Evolutionary conservation across 2,329 filamentous ascomycete species (phyloP).

Genomic region (Ophiostoma perfectum): DNA sequence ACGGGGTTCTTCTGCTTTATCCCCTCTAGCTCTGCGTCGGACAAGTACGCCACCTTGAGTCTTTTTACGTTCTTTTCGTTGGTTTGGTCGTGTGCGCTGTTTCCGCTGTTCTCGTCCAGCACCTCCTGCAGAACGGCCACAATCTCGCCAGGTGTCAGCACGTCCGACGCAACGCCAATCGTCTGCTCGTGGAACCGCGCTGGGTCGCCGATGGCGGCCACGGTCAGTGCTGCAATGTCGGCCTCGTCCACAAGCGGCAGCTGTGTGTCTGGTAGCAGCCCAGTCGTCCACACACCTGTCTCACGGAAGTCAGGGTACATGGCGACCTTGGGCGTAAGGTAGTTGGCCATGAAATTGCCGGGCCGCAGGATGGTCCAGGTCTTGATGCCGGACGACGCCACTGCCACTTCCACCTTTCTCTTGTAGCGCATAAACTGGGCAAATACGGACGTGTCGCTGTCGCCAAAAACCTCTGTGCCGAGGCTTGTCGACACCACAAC

Average conservation of each 20-base stretch:
- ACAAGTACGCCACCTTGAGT: not conserved
- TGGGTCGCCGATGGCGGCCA: slow-evolving; percentile 35
- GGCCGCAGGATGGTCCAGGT: slow-evolving; percentile 47
- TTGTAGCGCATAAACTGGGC: not conserved
- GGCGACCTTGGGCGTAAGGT: slow-evolving; percentile 38
- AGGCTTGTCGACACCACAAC: not conserved
- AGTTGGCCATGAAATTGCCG: slow-evolving; percentile 49
- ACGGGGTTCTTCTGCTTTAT: slow-evolving; percentile 11
- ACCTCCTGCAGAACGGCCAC: not conserved
- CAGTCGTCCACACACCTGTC: slow-evolving; percentile 37
- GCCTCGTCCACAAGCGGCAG: not conserved
- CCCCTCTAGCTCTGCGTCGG: not conserved
- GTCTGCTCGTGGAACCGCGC: not conserved
- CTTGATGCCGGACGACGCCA: slow-evolving; percentile 33
- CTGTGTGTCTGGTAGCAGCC: slow-evolving; percentile 39
- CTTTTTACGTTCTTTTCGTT: not conserved
- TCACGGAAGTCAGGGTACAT: slow-evolving; percentile 39
- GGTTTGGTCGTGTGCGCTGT: not conserved
- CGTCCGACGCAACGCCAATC: slow-evolving; percentile 14
- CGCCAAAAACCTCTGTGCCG: not conserved
- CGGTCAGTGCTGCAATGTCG: slow-evolving; percentile 40
- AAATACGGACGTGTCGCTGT: not conserved
- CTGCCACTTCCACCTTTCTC: not conserved
- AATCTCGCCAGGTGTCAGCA: slow-evolving; percentile 14
- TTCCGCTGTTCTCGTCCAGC: not conserved